A percentile compares a stretch with the other conserved stretches of the same genome.
Evolutionary conservation across 805 yeast genomes (phyloP).

Genomic region (Kregervanrija fluxuum): DNA sequence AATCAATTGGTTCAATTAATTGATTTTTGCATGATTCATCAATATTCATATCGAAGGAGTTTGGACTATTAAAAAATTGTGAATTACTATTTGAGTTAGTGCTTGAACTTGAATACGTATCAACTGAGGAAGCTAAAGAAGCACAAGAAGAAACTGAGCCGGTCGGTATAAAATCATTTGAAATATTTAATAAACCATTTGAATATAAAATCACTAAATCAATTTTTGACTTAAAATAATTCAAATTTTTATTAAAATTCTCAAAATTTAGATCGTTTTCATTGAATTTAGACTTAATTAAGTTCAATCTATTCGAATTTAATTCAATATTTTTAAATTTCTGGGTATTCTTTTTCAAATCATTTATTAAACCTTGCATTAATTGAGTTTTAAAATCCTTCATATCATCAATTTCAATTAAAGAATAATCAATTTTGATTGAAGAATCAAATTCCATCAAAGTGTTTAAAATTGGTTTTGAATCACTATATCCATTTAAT

Average conservation of each 20-base stretch:
- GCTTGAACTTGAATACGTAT: too few relatives aligned
- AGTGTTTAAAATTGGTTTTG: slow-evolving; percentile 9
- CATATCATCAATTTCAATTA: slow-evolving; percentile 3
- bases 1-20: too few relatives aligned
- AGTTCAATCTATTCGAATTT: not conserved
- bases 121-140: not conserved
- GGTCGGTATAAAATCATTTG: not conserved
- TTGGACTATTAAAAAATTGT: too few relatives aligned
- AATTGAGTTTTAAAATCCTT: slow-evolving; percentile 2
- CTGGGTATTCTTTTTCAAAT: slow-evolving; percentile 3
- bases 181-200: slow-evolving; percentile 2
- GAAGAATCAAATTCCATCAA: slow-evolving; percentile 7
- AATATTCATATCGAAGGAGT: too few relatives aligned
- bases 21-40: too few relatives aligned
- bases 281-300: not conserved
- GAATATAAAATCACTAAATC: slow-evolving; percentile 7
- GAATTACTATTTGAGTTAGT: too few relatives aligned
- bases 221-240: not conserved
- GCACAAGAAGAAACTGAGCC: not conserved
- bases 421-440: slow-evolving; percentile 2
- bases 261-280: not conserved
- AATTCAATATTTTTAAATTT: slow-evolving; percentile 1
- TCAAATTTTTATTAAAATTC: not conserved
- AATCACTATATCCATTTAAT: slow-evolving; percentile 10
- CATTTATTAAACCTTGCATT: slow-evolving; percentile 10